Base-by-base conservation (phyloP, 192 early-diverging fungal species). In the Phycomyces nitens region DNA sequence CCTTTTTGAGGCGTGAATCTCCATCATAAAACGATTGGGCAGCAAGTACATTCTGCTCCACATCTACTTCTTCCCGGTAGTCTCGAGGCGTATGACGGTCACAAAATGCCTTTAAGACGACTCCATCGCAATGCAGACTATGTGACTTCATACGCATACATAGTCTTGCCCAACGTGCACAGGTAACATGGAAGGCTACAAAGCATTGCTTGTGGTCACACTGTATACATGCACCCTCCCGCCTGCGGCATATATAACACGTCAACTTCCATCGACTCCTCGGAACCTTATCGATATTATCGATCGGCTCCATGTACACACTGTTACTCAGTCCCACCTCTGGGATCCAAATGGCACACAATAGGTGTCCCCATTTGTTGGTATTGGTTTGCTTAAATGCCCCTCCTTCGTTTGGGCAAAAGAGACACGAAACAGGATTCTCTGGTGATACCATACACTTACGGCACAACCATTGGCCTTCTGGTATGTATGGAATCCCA, bases 381-480 rank as follows among this genome's bases (percentile, higher is more conserved):
- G 84, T 86, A 10, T 82, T 93, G 0, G 96, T 98, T 73, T 97
- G 92, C 56, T 99, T 99, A 65, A 98, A 95, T 0, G 97, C 97
- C 0, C 96, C 96, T 26, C 90, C 93, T 62, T 89, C 86, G 50
- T 90, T 88, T 38, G 95, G 95, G 71, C 97, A 99, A 54, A 99
- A 86, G 20, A 97, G 66, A 70, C 97, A 99, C 9, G 88, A 71
- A 11, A 94, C 91, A 51, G 89, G 87, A 57, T 81, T 84, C 51
- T 96, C 95, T 1, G 97, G 97, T 27, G 90, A 90, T 47, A 98
- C 76, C 92, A 97, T 98, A 79, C 97, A 99, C 58, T 90, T 92
- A 21, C 97, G 86, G 65, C 97, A 99, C 24, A 99, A 80, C 97
- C 97, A 99, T 73, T 97, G 96, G 11, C 96, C 97, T 80, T 99